These are phyloP conservation scores for Blastomyces gilchristii DNA, from an alignment of 2,329 filamentous ascomycete genomes.

Conservation along the genomic window DNA sequence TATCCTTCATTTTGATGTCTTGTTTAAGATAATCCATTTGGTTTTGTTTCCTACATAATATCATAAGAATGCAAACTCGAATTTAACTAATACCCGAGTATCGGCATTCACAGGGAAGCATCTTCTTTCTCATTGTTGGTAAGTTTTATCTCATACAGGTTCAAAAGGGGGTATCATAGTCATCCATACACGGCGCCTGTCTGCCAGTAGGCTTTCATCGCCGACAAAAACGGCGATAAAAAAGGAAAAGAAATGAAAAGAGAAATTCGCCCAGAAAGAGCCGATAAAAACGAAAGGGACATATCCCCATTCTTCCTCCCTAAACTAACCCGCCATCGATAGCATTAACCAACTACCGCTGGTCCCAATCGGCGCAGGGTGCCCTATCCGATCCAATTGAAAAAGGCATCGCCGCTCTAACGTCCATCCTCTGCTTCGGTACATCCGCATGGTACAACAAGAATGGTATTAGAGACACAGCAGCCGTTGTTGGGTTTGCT, in stretches of 20 bases:
- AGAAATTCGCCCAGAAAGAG: neutral
- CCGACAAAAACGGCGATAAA: neutral
- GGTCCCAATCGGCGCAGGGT: constrained; percentile 17
- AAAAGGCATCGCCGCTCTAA: constrained; percentile 22
- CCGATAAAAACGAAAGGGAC: neutral
- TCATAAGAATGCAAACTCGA: neutral
- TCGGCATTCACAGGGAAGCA: constrained; percentile 17
- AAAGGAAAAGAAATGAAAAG: neutral
- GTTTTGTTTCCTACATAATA: neutral
- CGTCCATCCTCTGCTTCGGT: constrained; percentile 21
- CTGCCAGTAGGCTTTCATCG: neutral
- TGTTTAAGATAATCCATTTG: neutral
- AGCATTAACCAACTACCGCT: constrained; percentile 23
- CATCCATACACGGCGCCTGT: neutral
- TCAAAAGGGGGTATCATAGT: neutral
- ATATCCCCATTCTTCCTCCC: neutral
- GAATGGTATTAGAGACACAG: constrained; percentile 21
- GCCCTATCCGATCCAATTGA: constrained; percentile 22
- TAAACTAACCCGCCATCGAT: neutral
- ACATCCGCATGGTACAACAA: constrained; percentile 25
- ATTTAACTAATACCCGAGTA: neutral
- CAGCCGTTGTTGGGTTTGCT: constrained; percentile 18
- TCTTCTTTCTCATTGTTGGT: constrained; percentile 20
- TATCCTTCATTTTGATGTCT: neutral
- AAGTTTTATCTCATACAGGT: constrained; percentile 5